Evolutionary conservation across 1,139 yeast genomes (phyloP).

Genomic region (Saccharomycopsis phalli): DNA sequence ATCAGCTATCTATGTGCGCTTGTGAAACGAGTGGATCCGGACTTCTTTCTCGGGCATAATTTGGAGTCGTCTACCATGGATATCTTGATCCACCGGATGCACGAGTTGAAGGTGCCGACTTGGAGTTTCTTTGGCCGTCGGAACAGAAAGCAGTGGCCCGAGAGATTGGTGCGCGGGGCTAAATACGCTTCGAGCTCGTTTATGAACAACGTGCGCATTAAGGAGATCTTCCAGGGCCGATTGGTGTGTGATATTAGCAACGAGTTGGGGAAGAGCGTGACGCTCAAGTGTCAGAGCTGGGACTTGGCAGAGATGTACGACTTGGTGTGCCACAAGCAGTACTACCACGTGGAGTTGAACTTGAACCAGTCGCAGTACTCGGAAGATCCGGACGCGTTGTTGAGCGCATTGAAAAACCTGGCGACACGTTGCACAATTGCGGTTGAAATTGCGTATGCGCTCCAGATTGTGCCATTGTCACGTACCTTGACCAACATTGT

Average conservation of each 20-base stretch:
- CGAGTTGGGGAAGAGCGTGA: constrained; percentile 89
- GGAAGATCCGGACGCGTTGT: constrained; percentile 58
- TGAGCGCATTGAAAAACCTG: constrained; percentile 67
- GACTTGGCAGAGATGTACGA: constrained; percentile 86
- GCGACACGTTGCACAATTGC: constrained; percentile 59
- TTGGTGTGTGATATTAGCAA: constrained; percentile 87
- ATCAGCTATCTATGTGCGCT: constrained; percentile 66
- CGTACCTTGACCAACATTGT: constrained; percentile 90
- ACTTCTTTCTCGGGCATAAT: constrained; percentile 81
- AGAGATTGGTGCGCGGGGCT: constrained; percentile 45
- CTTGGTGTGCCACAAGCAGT: constrained; percentile 55
- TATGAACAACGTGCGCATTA: constrained; percentile 37
- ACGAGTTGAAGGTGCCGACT: constrained; percentile 57
- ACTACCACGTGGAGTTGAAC: constrained; percentile 62
- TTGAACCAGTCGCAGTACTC: constrained; percentile 55
- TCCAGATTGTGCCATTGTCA: constrained; percentile 81
- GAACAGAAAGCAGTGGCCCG: constrained; percentile 68
- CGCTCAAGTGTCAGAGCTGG: constrained; percentile 94
- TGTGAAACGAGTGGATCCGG: constrained; percentile 75
- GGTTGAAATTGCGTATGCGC: constrained; percentile 70
- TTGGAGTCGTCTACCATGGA: constrained; percentile 73
- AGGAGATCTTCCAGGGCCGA: constrained; percentile 78
- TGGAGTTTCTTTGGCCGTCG: constrained; percentile 88
- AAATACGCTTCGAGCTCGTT: constrained; percentile 26
- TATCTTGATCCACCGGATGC: constrained; percentile 73